Base-by-base conservation (phyloP, 2,329 filamentous ascomycete genomes). In the Cladosporium sphaerospermum region DNA sequence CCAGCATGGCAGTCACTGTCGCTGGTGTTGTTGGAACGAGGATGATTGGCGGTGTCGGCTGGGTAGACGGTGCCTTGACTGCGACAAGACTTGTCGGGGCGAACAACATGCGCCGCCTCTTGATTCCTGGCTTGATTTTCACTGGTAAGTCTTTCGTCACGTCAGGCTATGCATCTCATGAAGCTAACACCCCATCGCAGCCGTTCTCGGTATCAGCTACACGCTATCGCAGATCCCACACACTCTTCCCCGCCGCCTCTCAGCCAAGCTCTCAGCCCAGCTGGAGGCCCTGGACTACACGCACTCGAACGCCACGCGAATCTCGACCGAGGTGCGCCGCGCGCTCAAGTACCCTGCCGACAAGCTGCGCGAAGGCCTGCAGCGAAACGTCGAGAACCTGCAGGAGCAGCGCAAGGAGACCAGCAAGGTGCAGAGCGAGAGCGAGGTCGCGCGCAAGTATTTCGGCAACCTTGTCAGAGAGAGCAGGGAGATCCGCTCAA, bases 1-100 rank as follows among this genome's bases (percentile, higher is more conserved):
- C 91, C 3, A 88, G 93, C 58, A 91, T 99, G 86, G 93, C 92
- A 5, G 78, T 99, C 65, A 99, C 93, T 1, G 81, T 96, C 34
- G 88, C 88, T 9, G 91, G 89, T 53, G 89, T 95, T 2, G 77
- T 97, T 4, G 89, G 92, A 53, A 82, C 86, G 45, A 81, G 89
- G 45, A 78, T 93, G 64, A 75, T 99, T 37, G 89, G 91, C 55
- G 87, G 90, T 57, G 83, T 87, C 61, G 85, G 87, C 47, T 97
- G 92, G 90, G 75, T 96, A 61, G 92, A 97, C 67, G 88, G 92
- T 58, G 86, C 88, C 1, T 71, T 96, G 49, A 88, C 86, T 57
- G 88, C 86, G 7, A 84, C 82, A n/a, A 89, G 85, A 63, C 73
- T 97, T 40, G 71, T 96, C 56, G 87, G 91, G 43, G 85, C 85